Evolutionary conservation across 2,329 filamentous ascomycete species (phyloP).

Genomic region (Colletotrichum nymphaeae): DNA sequence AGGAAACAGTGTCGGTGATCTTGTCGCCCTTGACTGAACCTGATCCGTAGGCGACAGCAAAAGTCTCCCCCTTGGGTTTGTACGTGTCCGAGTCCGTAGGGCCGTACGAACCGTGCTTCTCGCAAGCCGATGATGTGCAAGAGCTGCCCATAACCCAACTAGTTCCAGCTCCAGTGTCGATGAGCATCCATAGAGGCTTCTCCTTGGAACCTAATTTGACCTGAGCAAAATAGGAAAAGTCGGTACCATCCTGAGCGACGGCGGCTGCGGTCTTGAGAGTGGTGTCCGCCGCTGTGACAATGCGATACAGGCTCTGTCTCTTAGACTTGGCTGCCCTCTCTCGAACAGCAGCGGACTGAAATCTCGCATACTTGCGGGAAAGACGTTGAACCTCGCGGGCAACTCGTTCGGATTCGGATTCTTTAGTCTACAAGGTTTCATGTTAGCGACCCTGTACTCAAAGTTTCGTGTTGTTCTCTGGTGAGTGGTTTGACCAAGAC

Average conservation of each 20-base stretch:
- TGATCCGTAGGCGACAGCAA: slow-evolving; percentile 80
- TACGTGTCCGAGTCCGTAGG: slow-evolving; percentile 73
- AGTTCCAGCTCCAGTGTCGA: slow-evolving; percentile 76
- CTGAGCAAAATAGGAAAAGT: slow-evolving; percentile 74
- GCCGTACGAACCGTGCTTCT: slow-evolving; percentile 77
- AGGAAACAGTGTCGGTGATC: slow-evolving; percentile 72
- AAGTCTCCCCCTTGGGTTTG: slow-evolving; percentile 61
- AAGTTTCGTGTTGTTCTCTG: not conserved
- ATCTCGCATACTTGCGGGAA: slow-evolving; percentile 52
- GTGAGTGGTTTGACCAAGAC: not conserved
- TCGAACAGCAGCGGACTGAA: slow-evolving; percentile 38
- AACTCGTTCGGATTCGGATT: slow-evolving; percentile 48
- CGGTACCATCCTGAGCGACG: slow-evolving; percentile 72
- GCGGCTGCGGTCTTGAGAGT: slow-evolving; percentile 61
- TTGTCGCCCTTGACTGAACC: slow-evolving; percentile 77
- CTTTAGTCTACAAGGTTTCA: slow-evolving; percentile 43
- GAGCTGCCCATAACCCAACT: slow-evolving; percentile 85
- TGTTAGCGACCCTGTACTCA: not conserved
- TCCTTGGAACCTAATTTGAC: slow-evolving; percentile 65
- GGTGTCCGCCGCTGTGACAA: slow-evolving; percentile 59
- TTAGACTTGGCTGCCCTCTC: slow-evolving; percentile 36
- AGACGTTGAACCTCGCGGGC: slow-evolving; percentile 52
- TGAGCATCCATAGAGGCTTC: slow-evolving; percentile 69
- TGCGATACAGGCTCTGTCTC: slow-evolving; percentile 59
- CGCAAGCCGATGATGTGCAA: slow-evolving; percentile 76